Percentiles rank a stretch among this genome's conserved stretches.
Conservation (phyloP, 2,329 filamentous ascomycete genomes). For the Xylariaceae sp. region DNA sequence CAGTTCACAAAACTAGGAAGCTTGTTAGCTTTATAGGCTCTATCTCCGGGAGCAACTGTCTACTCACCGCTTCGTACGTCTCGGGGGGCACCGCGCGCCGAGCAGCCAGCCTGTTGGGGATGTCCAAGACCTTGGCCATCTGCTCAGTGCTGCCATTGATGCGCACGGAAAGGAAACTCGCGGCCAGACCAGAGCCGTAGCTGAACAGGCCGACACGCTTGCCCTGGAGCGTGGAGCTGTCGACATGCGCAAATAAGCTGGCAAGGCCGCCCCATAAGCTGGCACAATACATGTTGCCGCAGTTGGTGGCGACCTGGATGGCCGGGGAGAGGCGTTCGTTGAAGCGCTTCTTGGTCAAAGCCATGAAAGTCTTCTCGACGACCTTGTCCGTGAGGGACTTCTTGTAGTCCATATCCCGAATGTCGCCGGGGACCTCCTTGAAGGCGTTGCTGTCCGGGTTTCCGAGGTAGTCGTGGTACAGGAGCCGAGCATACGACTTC, state of each 20-base stretch:
- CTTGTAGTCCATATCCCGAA: conserved; percentile 71
- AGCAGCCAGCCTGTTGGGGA: conserved; percentile 59
- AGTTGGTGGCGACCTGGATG: conserved; percentile 70
- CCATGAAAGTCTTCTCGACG: conserved; percentile 83
- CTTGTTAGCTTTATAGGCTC: conserved; percentile 14
- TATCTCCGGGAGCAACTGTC: neutral
- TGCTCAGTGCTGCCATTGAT: conserved; percentile 61
- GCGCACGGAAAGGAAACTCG: conserved; percentile 67
- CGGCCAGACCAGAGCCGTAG: conserved; percentile 68
- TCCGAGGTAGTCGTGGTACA: conserved; percentile 79
- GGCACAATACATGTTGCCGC: conserved; percentile 61
- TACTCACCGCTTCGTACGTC: conserved; percentile 64
- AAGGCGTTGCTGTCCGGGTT: conserved; percentile 62
- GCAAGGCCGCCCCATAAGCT: conserved; percentile 73
- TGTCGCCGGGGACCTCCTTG: conserved; percentile 65
- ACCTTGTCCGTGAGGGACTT: conserved; percentile 74
- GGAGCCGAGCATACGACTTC: conserved; percentile 75
- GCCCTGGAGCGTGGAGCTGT: conserved; percentile 55
- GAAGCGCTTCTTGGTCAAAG: conserved; percentile 75
- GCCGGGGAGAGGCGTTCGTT: conserved; percentile 66
- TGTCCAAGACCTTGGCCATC: conserved; percentile 61
- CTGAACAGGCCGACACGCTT: conserved; percentile 72
- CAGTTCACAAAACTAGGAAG: conserved; percentile 62
- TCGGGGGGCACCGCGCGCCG: conserved; percentile 61
- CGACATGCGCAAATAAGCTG: conserved; percentile 58